Conservation (phyloP, 148 eudicot genomes). For the Camellia sinensis region DNA sequence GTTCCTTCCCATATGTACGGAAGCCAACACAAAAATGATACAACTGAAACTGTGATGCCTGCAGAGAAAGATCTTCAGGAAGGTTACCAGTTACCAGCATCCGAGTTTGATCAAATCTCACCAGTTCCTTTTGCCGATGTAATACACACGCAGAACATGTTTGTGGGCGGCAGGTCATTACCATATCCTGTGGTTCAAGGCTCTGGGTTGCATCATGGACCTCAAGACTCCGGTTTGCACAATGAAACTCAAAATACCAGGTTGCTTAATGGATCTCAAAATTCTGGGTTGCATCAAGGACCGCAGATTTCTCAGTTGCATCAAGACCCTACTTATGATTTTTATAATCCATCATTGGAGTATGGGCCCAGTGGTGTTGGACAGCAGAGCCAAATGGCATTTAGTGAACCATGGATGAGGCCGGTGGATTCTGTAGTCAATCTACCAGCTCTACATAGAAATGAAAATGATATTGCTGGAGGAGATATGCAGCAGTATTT, state of each 20-base stretch:
- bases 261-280: slow-evolving; percentile 11
- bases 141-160: slow-evolving; percentile 25
- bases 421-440: slow-evolving; percentile 32
- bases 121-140: slow-evolving; percentile 30
- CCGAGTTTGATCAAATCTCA: slow-evolving; percentile 31
- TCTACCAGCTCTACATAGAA: slow-evolving; percentile 23
- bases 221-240: slow-evolving; percentile 14
- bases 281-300: slow-evolving; percentile 15
- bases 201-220: slow-evolving; percentile 5
- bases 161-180: slow-evolving; percentile 27
- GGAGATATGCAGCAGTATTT: slow-evolving; percentile 35
- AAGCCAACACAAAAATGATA: slow-evolving; percentile 33
- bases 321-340: slow-evolving; percentile 33
- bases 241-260: slow-evolving; percentile 12
- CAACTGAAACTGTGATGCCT: slow-evolving; percentile 29
- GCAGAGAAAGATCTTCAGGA: slow-evolving; percentile 26
- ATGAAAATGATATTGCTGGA: slow-evolving; percentile 38
- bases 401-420: slow-evolving; percentile 28
- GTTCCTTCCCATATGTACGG: slow-evolving; percentile 26
- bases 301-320: slow-evolving; percentile 33
- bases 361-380: slow-evolving; percentile 34
- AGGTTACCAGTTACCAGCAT: slow-evolving; percentile 32
- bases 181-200: slow-evolving; percentile 34
- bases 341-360: slow-evolving; percentile 37
- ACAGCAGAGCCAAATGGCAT: slow-evolving; percentile 28